Base-by-base conservation (phyloP, 1,284 basidiomycete genomes). In the Ganoderma sp. region DNA sequence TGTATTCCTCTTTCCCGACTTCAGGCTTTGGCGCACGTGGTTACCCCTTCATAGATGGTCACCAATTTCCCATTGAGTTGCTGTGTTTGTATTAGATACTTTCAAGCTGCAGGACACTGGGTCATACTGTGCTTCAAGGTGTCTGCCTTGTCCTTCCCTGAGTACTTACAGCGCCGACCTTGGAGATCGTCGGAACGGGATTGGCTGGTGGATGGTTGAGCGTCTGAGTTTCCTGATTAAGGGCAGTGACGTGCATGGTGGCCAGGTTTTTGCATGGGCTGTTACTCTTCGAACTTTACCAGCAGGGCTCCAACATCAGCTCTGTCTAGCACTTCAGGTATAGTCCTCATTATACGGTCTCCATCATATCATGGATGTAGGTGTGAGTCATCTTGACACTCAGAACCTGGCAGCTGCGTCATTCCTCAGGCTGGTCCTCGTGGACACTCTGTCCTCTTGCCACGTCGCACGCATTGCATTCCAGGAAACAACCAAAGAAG, bases 401-500 rank as follows among this genome's bases (percentile, higher is more conserved):
- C n/a, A n/a, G n/a, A n/a, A n/a, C n/a, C n/a, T n/a, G n/a, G n/a
- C n/a, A n/a, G 15, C 32, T 56, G 52, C 28, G 32, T 56, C 32
- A 37, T 39, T 32, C 32, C 32, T 32, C 32, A 32, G 37, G 37
- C 32, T 5, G 4, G 28, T 32, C 19, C 28, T 56, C 52, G 15
- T 56, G 28, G 14, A 7, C 15, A 19, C 52, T 3, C 6, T 34
- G 28, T 12, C 52, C 28, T 28, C 12, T 28, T 28, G 15, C 19
- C 52, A 19, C 9, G 28, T 19, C 32, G 14, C 32, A 56, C 15
- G 28, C 32, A 56, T 34, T 34, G 32, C 32, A 56, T 34, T 56
- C 52, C 52, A 56, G 32, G 28, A 34, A 56, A 34, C 52, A 34
- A 14, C 52, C 28, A 32, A 56, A 56, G 52, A 56, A 56, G 28